Percentiles rank a stretch among this genome's conserved stretches.
Conservation (phyloP, 805 yeast species). For the Candida vaughaniae region DNA sequence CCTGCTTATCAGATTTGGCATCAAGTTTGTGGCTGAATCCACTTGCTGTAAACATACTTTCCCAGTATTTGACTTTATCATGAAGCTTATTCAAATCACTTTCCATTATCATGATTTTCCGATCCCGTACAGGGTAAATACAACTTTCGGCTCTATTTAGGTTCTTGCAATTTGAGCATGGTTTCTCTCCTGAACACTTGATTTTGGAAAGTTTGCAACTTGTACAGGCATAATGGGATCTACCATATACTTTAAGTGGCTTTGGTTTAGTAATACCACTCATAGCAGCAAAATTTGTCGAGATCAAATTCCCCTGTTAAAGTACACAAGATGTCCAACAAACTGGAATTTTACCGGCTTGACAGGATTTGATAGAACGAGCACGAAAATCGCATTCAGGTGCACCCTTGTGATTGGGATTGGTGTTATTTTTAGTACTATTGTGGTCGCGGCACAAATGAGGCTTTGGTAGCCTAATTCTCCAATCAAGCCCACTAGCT, state of each 20-base stretch:
- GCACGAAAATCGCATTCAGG: too few relatives aligned
- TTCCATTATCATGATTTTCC: constrained; percentile 44
- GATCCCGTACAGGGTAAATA: constrained; percentile 36
- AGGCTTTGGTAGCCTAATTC: too few relatives aligned
- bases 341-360: too few relatives aligned
- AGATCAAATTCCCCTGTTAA: too few relatives aligned
- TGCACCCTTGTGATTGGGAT: too few relatives aligned
- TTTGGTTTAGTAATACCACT: constrained; percentile 13
- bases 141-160: constrained; percentile 32
- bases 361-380: too few relatives aligned
- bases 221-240: constrained; percentile 44
- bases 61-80: constrained; percentile 30
- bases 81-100: constrained; percentile 36
- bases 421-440: too few relatives aligned
- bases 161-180: constrained; percentile 40
- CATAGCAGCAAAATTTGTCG: too few relatives aligned
- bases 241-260: constrained; percentile 42
- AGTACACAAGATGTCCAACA: too few relatives aligned
- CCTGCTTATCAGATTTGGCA: background rate
- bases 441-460: too few relatives aligned
- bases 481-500: too few relatives aligned
- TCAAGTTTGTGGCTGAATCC: background rate
- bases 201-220: constrained; percentile 40
- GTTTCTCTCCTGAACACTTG: constrained; percentile 42
- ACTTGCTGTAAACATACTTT: constrained; percentile 10